Base-by-base conservation (phyloP, 768 basidiomycete species). In the Tricholoma flavovirens region DNA sequence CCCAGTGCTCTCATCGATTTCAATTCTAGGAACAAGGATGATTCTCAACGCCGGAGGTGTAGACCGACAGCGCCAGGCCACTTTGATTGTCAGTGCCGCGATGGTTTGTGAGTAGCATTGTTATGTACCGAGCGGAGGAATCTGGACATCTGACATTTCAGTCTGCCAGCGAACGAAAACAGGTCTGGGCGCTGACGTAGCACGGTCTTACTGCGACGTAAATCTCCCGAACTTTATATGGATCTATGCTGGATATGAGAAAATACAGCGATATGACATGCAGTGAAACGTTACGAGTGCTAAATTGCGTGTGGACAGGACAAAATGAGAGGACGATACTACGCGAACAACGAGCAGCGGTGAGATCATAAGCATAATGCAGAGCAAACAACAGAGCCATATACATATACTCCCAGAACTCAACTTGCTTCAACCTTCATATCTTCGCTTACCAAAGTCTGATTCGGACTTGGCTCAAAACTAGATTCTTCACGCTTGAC, bases 401-500 rank as follows among this genome's bases (percentile, higher is more conserved):
- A n/a, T 49, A 9, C 42, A n/a, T n/a, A n/a, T n/a, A n/a, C 11
- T 15, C 24, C 22, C 45, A 15, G 22, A 22, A 46, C 45, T 49
- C 29, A 49, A 29, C 29, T 30, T 29, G 26, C n/a, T 30, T 29
- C 46, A 10, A 15, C 29, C 17, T 49, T 30, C 8, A 49, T 15
- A 30, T 49, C 46, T 2, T 49, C 46, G n/a, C 29, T 49, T 9
- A 29, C 46, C n/a, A 21, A 53, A 42, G 17, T 53, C 22, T 36
- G 51, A 21, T 40, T 42, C 40, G 15, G 40, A 38, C 52, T 53
- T 8, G n/a, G 26, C 14, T 22, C 12, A 30, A 10, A 48, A 29
- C 29, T 17, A 22, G 46, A 49, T 15, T 43, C 53, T 43, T 53
- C 54, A 15, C 40, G 51, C 43, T 53, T 56, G 17, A 46, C 29